These are phyloP conservation scores for Penicillium pulvis DNA, from an alignment of 495 filamentous ascomycete species.

Conservation along the genomic window DNA sequence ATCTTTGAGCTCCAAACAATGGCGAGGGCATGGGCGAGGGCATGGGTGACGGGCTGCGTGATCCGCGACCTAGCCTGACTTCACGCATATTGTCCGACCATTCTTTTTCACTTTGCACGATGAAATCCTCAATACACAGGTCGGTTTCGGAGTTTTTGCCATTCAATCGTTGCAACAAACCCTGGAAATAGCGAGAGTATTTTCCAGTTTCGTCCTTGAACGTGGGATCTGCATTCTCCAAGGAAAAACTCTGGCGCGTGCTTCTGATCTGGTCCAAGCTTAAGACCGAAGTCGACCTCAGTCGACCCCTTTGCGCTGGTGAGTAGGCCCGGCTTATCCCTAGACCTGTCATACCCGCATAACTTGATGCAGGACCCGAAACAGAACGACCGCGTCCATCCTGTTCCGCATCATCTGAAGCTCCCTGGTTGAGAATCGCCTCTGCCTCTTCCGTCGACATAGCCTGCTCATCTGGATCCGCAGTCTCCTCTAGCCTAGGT, in stretches of 20 bases:
- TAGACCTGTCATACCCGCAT: no score
- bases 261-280: conserved; percentile 58
- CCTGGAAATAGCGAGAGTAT: conserved; percentile 60
- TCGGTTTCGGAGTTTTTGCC: conserved; percentile 58
- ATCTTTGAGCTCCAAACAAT: conserved; percentile 30
- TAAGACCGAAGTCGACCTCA: conserved; percentile 51
- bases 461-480: conserved; percentile 17
- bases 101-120: conserved; percentile 67
- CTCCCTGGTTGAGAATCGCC: no score
- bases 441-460: no score
- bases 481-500: conserved; percentile 27
- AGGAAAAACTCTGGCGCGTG: conserved; percentile 60
- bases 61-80: conserved; percentile 51
- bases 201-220: conserved; percentile 67
- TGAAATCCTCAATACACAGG: conserved; percentile 67
- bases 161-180: conserved; percentile 56
- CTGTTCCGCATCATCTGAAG: no score
- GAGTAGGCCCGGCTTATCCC: no score
- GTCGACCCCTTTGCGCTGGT: conserved; percentile 27
- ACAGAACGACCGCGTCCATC: no score
- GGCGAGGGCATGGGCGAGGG: no score
- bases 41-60: conserved; percentile 43
- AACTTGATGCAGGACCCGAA: no score
- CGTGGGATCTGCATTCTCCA: conserved; percentile 72
- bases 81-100: conserved; percentile 66